Evolutionary conservation across 192 early-diverging fungal species (phyloP).

Genomic region (Backusella macrospora): DNA sequence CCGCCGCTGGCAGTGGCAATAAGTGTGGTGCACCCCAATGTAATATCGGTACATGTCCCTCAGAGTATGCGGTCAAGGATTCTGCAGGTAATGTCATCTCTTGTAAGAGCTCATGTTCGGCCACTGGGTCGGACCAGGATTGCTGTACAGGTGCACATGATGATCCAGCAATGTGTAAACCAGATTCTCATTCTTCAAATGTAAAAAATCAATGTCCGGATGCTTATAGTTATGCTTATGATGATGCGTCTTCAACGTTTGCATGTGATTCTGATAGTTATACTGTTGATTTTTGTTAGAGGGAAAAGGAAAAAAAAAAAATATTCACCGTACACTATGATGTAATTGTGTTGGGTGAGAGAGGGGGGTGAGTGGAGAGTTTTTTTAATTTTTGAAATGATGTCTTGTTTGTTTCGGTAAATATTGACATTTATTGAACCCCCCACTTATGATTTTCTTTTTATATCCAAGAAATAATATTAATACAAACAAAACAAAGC

Average conservation of each 20-base stretch:
- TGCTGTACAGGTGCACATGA: conserved; percentile 33
- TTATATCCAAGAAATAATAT: neutral
- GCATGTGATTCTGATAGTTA: conserved; percentile 7
- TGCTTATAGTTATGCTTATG: conserved; percentile 40
- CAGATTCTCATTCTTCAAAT: neutral
- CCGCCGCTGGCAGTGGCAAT: conserved; percentile 5
- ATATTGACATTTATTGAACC: neutral
- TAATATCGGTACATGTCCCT: conserved; percentile 24
- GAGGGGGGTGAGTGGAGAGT: neutral
- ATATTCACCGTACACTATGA: neutral
- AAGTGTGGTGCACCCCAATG: conserved; percentile 30
- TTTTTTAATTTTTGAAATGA: neutral
- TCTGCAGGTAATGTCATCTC: conserved; percentile 25
- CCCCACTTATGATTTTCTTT: neutral
- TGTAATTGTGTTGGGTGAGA: too few relatives aligned
- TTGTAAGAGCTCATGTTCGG: conserved; percentile 32
- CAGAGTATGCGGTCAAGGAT: conserved; percentile 19
- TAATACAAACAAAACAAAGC: neutral
- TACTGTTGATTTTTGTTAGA: conserved; percentile 25
- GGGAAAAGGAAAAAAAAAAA: neutral
- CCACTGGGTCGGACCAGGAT: conserved; percentile 15
- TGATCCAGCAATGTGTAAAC: conserved; percentile 12
- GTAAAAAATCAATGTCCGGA: conserved; percentile 30
- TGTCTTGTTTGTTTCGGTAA: neutral
- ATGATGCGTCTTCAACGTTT: conserved; percentile 39